Evolutionary conservation across 1,284 basidiomycete genomes (phyloP), one percentile per base, ranked within the genome.

Genomic region (Rhizoctonia solani): DNA sequence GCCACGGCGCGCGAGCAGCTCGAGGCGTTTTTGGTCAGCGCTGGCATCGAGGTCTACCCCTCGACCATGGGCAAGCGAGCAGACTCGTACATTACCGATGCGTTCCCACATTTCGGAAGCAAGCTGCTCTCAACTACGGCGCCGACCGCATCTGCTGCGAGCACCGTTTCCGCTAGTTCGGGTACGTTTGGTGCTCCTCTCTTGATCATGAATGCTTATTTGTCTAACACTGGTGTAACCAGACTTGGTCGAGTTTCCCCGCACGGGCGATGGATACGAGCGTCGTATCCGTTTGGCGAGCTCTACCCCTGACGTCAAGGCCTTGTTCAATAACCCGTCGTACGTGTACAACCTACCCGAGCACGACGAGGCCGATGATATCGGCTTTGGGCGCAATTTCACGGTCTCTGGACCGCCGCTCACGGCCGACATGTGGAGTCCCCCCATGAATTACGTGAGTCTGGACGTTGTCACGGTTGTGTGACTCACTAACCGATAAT

Each of bases 61-160:
- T 84, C 86, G 14, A 88, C 87, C 16, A 83, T 84, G 39, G 61
- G 55, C 75, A 90, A 90, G 77, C 83, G 93, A 50, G 89, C 89
- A 29, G 95, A 98, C 75, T 94, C 93, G 3, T 96, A 63, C 21
- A 63, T 96, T 74, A 90, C 94, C 25, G 93, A 96, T 74, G 92
- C 95, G 1, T 95, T 98, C 82, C 92, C 94, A 34, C 95, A 97
- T 77, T 98, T 98, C 77, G 93, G 97, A 75, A 95, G 92, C 79
- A 97, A 96, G 78, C 87, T 98, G 1, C 81, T 96, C 42, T 88
- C 92, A 1, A 88, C 90, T 21, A 85, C 88, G 34, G 82, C 83
- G 71, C 85, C 86, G 52, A 70, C n/a, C n/a, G n/a, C n/a, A n/a
- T n/a, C 71, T 72, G 71, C 67, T 41, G 37, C 53, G 21, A 27